Conservation (phyloP, 2,329 filamentous ascomycete genomes). For the Fusarium verticillioides region DNA sequence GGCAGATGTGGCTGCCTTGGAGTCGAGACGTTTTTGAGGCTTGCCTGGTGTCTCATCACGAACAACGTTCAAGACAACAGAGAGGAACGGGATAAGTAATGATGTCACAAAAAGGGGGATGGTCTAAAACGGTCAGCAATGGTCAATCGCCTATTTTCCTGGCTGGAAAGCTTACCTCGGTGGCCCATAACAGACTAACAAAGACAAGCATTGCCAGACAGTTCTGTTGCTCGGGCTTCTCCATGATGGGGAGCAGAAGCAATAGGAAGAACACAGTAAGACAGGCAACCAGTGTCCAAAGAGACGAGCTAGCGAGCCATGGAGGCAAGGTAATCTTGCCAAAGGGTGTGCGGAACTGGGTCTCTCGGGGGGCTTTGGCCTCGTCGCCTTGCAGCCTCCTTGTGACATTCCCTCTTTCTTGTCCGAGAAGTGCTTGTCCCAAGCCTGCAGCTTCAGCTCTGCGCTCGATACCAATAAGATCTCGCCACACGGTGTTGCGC, state of each 20-base stretch:
- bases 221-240: slow-evolving; percentile 91
- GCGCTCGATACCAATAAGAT: slow-evolving; percentile 97
- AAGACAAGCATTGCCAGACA: slow-evolving; percentile 94
- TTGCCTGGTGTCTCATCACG: slow-evolving; percentile 70
- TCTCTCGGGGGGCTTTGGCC: slow-evolving; percentile 68
- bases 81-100: slow-evolving; percentile 90
- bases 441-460: slow-evolving; percentile 94
- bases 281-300: slow-evolving; percentile 79
- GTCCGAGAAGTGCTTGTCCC: slow-evolving; percentile 84
- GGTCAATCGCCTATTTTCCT: background rate
- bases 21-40: slow-evolving; percentile 76
- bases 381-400: slow-evolving; percentile 88
- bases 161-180: slow-evolving; percentile 71
- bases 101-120: slow-evolving; percentile 98
- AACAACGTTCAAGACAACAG: slow-evolving; percentile 86
- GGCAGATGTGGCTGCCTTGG: slow-evolving; percentile 82
- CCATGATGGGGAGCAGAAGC: slow-evolving; percentile 82
- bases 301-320: slow-evolving; percentile 86
- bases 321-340: slow-evolving; percentile 79
- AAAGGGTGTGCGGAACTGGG: slow-evolving; percentile 81
- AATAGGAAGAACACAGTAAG: slow-evolving; percentile 79
- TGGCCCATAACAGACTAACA: slow-evolving; percentile 95
- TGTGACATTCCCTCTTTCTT: slow-evolving; percentile 73
- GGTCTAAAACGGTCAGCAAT: slow-evolving; percentile 64
- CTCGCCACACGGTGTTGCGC: slow-evolving; percentile 97